A percentile compares a stretch with the other conserved stretches of the same genome.
Conservation (phyloP, 441 rosid genomes). For the Gossypium schwendimanii region DNA sequence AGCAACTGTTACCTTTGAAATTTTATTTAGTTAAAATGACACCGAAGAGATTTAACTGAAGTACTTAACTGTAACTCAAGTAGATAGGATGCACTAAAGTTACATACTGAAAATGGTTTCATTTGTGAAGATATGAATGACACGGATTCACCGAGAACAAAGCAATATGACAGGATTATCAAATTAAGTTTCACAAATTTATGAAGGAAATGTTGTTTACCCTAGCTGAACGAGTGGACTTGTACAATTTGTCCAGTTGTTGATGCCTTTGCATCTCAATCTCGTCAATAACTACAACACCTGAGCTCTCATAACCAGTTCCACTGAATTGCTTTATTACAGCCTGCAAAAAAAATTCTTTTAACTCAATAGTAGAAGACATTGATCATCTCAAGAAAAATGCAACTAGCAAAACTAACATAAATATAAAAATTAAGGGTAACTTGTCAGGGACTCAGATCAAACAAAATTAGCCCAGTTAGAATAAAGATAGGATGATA, state of each 20-base stretch:
- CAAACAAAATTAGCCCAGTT: background rate
- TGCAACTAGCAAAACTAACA: background rate
- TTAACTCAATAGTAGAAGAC: background rate
- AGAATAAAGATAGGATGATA: background rate
- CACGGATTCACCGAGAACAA: background rate
- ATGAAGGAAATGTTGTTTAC: constrained; percentile 26
- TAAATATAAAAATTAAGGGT: background rate
- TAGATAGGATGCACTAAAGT: background rate
- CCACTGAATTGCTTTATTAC: constrained; percentile 83
- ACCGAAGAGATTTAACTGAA: too few species aligned
- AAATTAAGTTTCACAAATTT: background rate
- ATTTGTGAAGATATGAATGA: background rate
- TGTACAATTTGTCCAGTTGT: constrained; percentile 76
- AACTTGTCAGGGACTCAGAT: background rate
- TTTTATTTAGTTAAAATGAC: background rate
- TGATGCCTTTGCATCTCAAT: constrained; percentile 91
- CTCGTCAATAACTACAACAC: constrained; percentile 77
- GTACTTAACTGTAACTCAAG: background rate
- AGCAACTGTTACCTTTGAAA: background rate
- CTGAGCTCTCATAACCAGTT: constrained; percentile 85
- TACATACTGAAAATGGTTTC: background rate
- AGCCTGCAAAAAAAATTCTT: constrained; percentile 47
- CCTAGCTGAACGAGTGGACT: constrained; percentile 72
- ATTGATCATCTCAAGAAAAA: background rate
- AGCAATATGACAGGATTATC: background rate